phyloP scores from a whole-genome alignment of 768 basidiomycete genomes.

The Boletus tylopilopsis region DNA sequence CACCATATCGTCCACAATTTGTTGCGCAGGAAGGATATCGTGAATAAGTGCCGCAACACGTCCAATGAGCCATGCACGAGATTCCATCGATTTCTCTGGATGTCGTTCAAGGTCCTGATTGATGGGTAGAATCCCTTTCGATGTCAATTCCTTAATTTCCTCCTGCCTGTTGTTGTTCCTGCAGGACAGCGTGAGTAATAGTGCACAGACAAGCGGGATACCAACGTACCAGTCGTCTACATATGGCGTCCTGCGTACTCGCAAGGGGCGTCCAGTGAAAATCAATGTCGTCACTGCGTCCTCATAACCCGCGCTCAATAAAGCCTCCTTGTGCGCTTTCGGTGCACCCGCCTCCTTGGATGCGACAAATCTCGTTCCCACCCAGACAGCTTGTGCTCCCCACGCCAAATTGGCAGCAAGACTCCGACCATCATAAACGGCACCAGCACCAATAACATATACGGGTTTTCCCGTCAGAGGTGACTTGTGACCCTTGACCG shows the following conservation, averaged over 20 bases:
- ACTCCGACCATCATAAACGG: slow-evolving; percentile 84
- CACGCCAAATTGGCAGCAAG: slow-evolving; percentile 85
- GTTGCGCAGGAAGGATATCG: slow-evolving; percentile 78
- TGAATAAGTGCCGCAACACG: slow-evolving; percentile 70
- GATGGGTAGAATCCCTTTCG: slow-evolving; percentile 78
- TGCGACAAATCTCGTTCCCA: slow-evolving; percentile 87
- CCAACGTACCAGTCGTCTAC: slow-evolving; percentile 70
- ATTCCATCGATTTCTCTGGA: slow-evolving; percentile 71
- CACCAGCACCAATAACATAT: slow-evolving; percentile 89
- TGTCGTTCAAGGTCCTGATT: slow-evolving; percentile 70
- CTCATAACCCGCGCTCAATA: slow-evolving; percentile 67
- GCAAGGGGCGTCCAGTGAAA: slow-evolving; percentile 84
- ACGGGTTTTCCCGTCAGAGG: slow-evolving; percentile 81
- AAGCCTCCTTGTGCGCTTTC: slow-evolving; percentile 77
- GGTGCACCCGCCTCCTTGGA: slow-evolving; percentile 77
- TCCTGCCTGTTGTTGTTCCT: slow-evolving; percentile 75
- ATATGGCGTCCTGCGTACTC: slow-evolving; percentile 82
- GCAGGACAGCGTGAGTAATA: neutral
- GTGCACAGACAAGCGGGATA: neutral
- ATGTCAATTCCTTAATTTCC: slow-evolving; percentile 81
- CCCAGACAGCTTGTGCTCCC: slow-evolving; percentile 90
- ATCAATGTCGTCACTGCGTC: slow-evolving; percentile 85
- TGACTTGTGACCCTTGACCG: slow-evolving; percentile 69
- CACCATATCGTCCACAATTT: slow-evolving; percentile 81
- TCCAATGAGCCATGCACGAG: slow-evolving; percentile 79